phyloP scores from a whole-genome alignment of 2,329 filamentous ascomycete species.

The Alternaria consortialis region DNA sequence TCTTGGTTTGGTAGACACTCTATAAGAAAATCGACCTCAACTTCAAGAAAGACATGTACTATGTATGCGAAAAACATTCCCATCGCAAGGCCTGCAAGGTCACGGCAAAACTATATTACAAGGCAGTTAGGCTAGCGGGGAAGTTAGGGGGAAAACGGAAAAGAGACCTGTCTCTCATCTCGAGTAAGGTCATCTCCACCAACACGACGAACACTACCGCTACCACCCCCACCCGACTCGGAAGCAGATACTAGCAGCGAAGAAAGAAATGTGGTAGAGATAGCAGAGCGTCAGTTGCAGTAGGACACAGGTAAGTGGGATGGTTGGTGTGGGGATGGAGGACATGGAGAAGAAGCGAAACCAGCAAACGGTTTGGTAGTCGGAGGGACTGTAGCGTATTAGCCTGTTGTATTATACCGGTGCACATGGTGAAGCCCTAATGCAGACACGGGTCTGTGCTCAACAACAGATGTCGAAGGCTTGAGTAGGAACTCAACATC shows the following conservation, averaged over 20 bases:
- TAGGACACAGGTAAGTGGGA: not conserved
- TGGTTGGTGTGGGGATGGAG: not conserved
- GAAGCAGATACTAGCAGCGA: not conserved
- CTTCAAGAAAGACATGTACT: conserved; percentile 1
- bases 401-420: too few relatives aligned
- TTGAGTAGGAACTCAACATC: too few relatives aligned
- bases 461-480: too few relatives aligned
- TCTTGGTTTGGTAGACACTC: not conserved
- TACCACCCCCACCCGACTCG: not conserved
- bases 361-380: not conserved
- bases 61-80: not conserved
- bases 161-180: too few relatives aligned
- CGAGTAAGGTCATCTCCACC: not conserved
- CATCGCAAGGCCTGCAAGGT: not conserved
- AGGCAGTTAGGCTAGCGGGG: not conserved
- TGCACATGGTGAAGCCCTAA: too few relatives aligned
- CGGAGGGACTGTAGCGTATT: not conserved
- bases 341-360: not conserved
- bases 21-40: conserved; percentile 2
- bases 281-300: not conserved
- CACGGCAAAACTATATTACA: not conserved
- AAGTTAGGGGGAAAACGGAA: too few relatives aligned
- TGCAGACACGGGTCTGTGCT: too few relatives aligned
- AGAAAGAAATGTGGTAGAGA: not conserved
- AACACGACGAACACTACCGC: not conserved